Percentiles rank a stretch among this genome's conserved stretches.
Evolutionary conservation across 345 rosid species (phyloP).

Genomic region (Sapria himalayana): DNA sequence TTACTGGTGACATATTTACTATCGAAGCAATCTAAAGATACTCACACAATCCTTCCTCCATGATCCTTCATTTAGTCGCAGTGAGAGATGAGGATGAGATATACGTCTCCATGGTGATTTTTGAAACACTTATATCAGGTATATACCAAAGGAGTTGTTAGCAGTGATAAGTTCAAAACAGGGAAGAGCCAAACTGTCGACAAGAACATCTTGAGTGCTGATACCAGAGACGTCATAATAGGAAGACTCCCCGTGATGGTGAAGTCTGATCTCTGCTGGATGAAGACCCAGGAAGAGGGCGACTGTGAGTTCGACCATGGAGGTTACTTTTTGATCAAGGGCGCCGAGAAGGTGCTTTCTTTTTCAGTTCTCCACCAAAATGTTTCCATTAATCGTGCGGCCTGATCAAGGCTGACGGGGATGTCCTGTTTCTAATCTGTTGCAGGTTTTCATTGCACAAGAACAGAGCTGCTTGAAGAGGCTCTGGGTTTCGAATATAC

Average conservation of each 20-base stretch:
- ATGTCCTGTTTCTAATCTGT: constrained; percentile 10
- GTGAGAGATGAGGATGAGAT: no score
- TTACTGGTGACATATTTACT: no score
- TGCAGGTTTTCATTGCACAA: constrained; percentile 73
- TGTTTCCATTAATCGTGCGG: background rate
- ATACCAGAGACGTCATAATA: constrained; percentile 26
- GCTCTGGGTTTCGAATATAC: constrained; percentile 49
- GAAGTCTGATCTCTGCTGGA: constrained; percentile 59
- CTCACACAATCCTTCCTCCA: no score
- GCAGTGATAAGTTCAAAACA: constrained; percentile 69
- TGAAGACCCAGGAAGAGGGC: constrained; percentile 25
- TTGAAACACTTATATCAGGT: constrained; percentile 45
- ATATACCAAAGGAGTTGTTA: constrained; percentile 20
- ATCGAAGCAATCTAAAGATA: no score
- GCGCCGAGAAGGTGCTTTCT: constrained; percentile 93
- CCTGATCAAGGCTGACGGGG: background rate
- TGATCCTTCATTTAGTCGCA: no score
- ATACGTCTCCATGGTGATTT: no score
- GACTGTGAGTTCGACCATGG: constrained; percentile 89
- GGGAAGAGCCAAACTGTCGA: constrained; percentile 35
- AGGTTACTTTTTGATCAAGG: constrained; percentile 74
- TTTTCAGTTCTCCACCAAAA: no score
- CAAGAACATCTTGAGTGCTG: constrained; percentile 16
- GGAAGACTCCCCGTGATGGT: constrained; percentile 92
- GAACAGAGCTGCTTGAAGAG: constrained; percentile 62